Base-by-base conservation (phyloP, 345 rosid species). In the Rhodamnia rubescens region DNA sequence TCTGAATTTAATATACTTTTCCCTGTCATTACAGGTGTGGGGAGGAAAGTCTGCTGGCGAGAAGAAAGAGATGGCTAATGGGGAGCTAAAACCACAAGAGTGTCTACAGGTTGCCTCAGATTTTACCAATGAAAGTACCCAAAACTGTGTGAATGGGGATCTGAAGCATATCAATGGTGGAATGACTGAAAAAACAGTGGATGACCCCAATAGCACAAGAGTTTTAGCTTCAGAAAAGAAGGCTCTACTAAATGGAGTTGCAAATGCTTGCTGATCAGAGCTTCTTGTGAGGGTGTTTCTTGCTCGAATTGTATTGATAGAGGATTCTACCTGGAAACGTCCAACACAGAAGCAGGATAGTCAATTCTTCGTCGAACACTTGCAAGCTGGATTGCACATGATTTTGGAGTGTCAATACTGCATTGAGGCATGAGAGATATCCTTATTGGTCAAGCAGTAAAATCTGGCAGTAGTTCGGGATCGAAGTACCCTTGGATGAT, bases 191-290 rank as follows among this genome's bases (percentile, higher is more conserved):
- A 81, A 85, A 20, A 40, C 52, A 2, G 74, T 64, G 13, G 89
- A 87, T 52, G 87, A 55, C 55, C 54, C 85, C n/a, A 69, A 81
- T 6, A 42, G 24, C 24, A 59, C 84, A 9, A 53, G 52, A 16
- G 47, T 24, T 18, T 83, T 42, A 6, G 86, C 61, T 18, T 55
- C 15, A 3, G 69, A 81, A 52, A 85, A 85, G 52, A 47, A 54
- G 55, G 82, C 42, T 44, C 21, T 85, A 7, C 78, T 83, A 27
- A 87, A 87, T 82, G 89, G 89, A 61, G 64, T 29, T 27, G 88
- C 85, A 84, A 87, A 87, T 83, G 86, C 83, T 51, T 86, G 85
- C 82, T 87, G 84, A 82, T 56, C 49, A 11, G 69, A 83, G 44
- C 47, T 69, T 40, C 78, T 8, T 69, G 78, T 36, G 44, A 16